phyloP scores from a whole-genome alignment of 2,329 filamentous ascomycete genomes.

The Diaporthe sp. region DNA sequence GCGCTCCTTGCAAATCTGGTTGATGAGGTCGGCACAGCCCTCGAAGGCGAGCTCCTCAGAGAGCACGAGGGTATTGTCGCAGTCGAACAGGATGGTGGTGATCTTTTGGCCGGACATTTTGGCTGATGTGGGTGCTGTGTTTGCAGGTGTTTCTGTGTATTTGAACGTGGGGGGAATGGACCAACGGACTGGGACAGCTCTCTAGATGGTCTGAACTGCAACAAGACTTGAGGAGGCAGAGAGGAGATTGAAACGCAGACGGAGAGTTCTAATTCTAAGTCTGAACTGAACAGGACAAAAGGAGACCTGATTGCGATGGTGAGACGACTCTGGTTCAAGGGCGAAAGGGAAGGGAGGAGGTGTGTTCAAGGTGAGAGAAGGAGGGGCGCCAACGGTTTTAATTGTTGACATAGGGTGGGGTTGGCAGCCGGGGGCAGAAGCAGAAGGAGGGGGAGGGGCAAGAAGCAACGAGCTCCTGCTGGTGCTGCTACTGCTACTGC shows the following conservation, averaged over 20 bases:
- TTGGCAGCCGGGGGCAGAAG: neutral
- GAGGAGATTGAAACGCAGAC: conserved; percentile 17
- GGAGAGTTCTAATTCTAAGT: conserved; percentile 33
- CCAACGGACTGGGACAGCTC: neutral
- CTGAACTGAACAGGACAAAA: conserved; percentile 11
- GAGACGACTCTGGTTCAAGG: conserved; percentile 4
- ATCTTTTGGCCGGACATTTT: conserved; percentile 60
- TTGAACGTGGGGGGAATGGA: neutral
- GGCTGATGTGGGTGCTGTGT: conserved; percentile 8
- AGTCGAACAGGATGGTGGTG: conserved; percentile 81
- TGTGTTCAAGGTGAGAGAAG: conserved; percentile 5
- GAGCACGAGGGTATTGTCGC: conserved; percentile 93
- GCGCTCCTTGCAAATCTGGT: conserved; percentile 80
- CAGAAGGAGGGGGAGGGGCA: conserved; percentile 29
- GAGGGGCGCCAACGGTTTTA: conserved; percentile 26
- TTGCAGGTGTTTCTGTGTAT: neutral
- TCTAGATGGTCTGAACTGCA: conserved; percentile 25
- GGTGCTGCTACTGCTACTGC: neutral
- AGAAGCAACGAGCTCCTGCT: neutral
- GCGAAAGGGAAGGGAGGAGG: neutral
- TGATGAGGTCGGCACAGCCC: conserved; percentile 90
- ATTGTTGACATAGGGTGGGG: conserved; percentile 7
- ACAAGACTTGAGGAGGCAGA: neutral
- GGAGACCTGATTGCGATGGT: neutral
- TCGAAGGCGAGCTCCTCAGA: conserved; percentile 93